Evolutionary conservation across 371 early-diverging fungal species (phyloP).

Genomic region (Agmasoma carcini): DNA sequence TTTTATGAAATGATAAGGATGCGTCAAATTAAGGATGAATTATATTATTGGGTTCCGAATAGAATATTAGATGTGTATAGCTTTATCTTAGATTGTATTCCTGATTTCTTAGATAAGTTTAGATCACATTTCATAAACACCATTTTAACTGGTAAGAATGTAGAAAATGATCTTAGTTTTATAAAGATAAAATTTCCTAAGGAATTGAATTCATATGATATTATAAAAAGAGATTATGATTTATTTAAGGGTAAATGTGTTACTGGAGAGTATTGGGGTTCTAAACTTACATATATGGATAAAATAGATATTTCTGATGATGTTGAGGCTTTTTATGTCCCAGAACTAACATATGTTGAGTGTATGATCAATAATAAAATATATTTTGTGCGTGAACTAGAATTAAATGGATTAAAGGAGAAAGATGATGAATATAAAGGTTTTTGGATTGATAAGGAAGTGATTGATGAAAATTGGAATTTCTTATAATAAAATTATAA

Average conservation of each 20-base stretch:
- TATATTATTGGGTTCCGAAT: constrained; percentile 39
- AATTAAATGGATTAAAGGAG: constrained; percentile 12
- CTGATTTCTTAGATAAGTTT: constrained; percentile 29
- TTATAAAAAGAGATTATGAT: constrained; percentile 23
- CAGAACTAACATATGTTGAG: constrained; percentile 15
- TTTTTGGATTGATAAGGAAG: constrained; percentile 24
- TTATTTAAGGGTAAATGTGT: constrained; percentile 14
- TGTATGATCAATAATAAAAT: constrained; percentile 8
- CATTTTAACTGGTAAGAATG: neutral
- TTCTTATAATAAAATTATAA: neutral
- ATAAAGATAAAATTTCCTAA: constrained; percentile 21
- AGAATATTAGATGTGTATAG: constrained; percentile 20
- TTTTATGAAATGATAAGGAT: constrained; percentile 14
- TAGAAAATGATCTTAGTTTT: constrained; percentile 2
- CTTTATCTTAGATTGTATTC: constrained; percentile 31
- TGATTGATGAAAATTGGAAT: constrained; percentile 29
- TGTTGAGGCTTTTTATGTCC: constrained; percentile 8
- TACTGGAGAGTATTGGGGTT: neutral
- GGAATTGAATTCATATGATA: constrained; percentile 7
- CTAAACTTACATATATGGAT: neutral
- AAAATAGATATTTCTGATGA: constrained; percentile 1
- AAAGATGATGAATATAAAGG: constrained; percentile 6
- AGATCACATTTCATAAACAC: constrained; percentile 21
- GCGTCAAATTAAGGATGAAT: constrained; percentile 19
- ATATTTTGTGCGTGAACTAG: neutral